A percentile compares a stretch with the other conserved stretches of the same genome.
Conservation (phyloP, 345 rosid genomes). For the Eucalyptus guilfoylei region DNA sequence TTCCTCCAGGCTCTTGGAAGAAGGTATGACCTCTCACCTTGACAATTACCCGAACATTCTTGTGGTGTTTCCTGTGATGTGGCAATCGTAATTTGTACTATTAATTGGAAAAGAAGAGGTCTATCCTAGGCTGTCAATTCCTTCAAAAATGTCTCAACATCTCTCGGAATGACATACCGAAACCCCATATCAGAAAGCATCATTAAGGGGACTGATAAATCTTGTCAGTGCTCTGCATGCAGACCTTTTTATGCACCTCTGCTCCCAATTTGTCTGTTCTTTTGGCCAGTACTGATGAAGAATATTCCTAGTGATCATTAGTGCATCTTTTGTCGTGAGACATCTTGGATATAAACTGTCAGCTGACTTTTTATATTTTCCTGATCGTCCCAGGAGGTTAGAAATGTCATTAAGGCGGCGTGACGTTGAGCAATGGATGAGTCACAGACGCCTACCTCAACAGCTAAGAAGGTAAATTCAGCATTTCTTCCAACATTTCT, state of each 20-base stretch:
- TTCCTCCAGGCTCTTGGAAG: constrained; percentile 78
- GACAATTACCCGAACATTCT: not conserved
- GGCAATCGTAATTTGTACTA: not conserved
- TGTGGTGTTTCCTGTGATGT: not conserved
- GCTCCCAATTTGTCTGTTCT: too few relatives aligned
- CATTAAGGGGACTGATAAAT: not conserved
- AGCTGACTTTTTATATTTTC: not conserved
- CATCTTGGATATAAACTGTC: not conserved
- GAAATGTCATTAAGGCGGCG: constrained; percentile 83
- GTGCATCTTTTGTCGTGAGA: not conserved
- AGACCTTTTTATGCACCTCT: too few relatives aligned
- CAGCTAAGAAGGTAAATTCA: constrained; percentile 40
- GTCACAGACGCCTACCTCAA: constrained; percentile 69
- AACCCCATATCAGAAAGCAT: not conserved
- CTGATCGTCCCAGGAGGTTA: constrained; percentile 34
- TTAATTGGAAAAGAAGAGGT: not conserved
- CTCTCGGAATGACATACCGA: not conserved
- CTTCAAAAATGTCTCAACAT: not conserved
- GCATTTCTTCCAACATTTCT: not conserved
- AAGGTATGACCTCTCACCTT: constrained; percentile 24
- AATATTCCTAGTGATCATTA: not conserved
- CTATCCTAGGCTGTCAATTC: not conserved
- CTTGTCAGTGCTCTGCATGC: too few relatives aligned
- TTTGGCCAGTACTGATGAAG: too few relatives aligned
- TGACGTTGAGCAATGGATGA: constrained; percentile 97